Evolutionary conservation across 108 stramenopile species (phyloP), one percentile per base, ranked within the genome.

Genomic region (Licmophora abbreviata): DNA sequence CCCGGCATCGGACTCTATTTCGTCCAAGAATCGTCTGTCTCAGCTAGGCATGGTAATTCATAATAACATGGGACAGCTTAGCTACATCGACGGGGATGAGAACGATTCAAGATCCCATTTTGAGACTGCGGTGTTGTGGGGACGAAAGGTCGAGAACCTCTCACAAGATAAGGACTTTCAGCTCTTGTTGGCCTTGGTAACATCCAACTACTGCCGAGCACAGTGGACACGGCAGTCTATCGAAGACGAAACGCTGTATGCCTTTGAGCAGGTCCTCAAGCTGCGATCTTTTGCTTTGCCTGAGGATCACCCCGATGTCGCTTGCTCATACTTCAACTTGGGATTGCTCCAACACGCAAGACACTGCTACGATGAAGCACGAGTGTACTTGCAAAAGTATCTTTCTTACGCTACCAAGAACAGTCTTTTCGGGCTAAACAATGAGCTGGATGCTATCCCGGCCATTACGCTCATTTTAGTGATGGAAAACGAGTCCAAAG

Each of bases 21-120:
- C 5, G 24, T 42, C 59, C 29, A 40, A 20, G 14, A 15, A 52
- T 45, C 45, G 22, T 49, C 25, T 59, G 55, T 22, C 63, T 58
- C 34, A 50, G 15, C 15, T 50, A n/a, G 63, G 58, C 8, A 65
- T 63, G 63, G 54, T 64, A 3, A 54, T 59, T 3, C 57, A 61
- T 53, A 75, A 75, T 54, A 75, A 75, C 45, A 26, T 75, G 48
- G 74, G 74, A 23, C 62, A 63, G 24, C 60, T 75, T 36, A 24
- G 29, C 25, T 75, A 69, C 68, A 33, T 17, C 35, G 51, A 65
- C 14, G 54, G 51, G 12, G 46, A 34, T 10, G 68, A 75, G 45
- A 51, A 55, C 24, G 22, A n/a, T 4, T 58, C 74, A 26, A n/a
- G 41, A 4, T 1, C 29, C 9, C 58, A 64, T 21, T 74, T 75